Evolutionary conservation across 306 rosid genomes (phyloP), one percentile per base, ranked within the genome.

Genomic region (Dryas octopetala): DNA sequence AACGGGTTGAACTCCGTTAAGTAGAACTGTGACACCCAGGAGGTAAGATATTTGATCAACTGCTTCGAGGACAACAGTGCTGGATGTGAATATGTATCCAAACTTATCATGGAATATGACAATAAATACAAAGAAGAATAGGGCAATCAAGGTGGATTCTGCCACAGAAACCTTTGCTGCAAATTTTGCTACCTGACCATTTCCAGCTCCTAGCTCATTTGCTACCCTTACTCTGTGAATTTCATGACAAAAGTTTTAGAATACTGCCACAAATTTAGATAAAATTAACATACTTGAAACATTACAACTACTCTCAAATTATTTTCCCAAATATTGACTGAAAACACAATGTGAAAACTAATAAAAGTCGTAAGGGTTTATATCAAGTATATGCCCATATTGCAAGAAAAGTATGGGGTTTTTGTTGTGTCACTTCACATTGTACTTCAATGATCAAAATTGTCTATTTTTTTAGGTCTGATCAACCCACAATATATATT

Each of bases 141-240:
- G 3, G 4, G 93, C 89, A 6, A 90, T 81, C 23, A 69, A 80
- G 0, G 84, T 75, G 49, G 93, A 91, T 68, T 88, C 76, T 0
- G 14, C 78, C 19, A 86, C 91, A 5, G 96, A 69, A 19, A 90
- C 91, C 45, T 75, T 63, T 7, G 82, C 81, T 4, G 97, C 93
- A 79, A 89, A 92, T 63, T 86, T 92, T 47, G 97, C 96, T 49
- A 44, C 81, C 64, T 71, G 82, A 13, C 91, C 96, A 46, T 92
- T 88, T 0, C 96, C 97, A 1, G 86, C 91, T 0, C 96, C 97
- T 0, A 88, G 87, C 84, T 92, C 97, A 41, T 88, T 92, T 5
- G 89, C 89, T 50, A 89, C 97, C 62, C 97, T 85, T 53, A 89
- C 96, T 44, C 97, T 92, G 88, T 13, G 2, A 71, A 26, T 65